A percentile compares a stretch with the other conserved stretches of the same genome.
These are phyloP conservation scores for Pleurotus salmoneostramineus DNA, from an alignment of 768 basidiomycete genomes.

Conservation along the genomic window DNA sequence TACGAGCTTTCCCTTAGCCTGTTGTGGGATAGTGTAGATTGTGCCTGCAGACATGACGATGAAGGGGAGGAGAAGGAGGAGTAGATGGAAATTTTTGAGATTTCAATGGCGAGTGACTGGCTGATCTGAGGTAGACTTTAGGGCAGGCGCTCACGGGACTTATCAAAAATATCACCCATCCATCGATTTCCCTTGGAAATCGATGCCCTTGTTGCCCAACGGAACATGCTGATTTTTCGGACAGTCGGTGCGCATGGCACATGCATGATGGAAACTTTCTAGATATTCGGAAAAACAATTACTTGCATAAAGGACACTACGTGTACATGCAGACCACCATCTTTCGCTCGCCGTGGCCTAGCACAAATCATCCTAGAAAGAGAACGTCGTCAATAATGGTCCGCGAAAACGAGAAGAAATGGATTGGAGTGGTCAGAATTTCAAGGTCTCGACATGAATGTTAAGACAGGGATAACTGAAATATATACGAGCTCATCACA, in stretches of 20 bases:
- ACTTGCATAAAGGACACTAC: neutral
- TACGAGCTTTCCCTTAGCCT: slow-evolving; percentile 46
- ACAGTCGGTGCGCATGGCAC: neutral
- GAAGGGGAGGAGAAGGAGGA: slow-evolving; percentile 15
- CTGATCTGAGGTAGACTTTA: neutral
- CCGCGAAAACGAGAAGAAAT: neutral
- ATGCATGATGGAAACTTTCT: neutral
- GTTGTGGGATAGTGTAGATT: slow-evolving; percentile 47
- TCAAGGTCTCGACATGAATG: slow-evolving; percentile 12
- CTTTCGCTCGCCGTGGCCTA: neutral
- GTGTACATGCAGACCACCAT: neutral
- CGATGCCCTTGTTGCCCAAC: neutral
- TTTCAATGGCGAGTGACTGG: neutral
- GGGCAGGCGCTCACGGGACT: slow-evolving; percentile 7
- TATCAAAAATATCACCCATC: slow-evolving; percentile 8
- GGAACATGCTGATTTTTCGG: neutral
- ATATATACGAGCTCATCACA: slow-evolving; percentile 8
- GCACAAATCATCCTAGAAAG: neutral
- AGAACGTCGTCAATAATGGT: neutral
- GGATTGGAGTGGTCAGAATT: neutral
- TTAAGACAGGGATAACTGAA: slow-evolving; percentile 15
- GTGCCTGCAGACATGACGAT: slow-evolving; percentile 58
- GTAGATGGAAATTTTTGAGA: slow-evolving; percentile 7
- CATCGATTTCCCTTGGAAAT: neutral
- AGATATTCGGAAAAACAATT: neutral